phyloP scores from a whole-genome alignment of 2,329 filamentous ascomycete species.

The Penicillium sp. region DNA sequence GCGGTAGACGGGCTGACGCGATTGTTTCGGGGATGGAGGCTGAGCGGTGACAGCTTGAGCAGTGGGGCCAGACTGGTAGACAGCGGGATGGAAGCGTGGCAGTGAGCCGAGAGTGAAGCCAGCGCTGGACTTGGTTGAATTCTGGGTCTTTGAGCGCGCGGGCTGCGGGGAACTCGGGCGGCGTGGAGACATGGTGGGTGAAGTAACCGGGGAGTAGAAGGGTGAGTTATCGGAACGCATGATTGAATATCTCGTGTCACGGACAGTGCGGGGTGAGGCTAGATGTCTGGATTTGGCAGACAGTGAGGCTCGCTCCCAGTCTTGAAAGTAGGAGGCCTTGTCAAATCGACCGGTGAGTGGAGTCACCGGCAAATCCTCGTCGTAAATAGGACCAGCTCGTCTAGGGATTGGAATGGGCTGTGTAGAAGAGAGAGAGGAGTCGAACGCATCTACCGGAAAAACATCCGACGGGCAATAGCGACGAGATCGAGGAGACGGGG shows the following conservation, averaged over 20 bases:
- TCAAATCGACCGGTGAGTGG: slow-evolving; percentile 39
- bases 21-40: slow-evolving; percentile 33
- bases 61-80: slow-evolving; percentile 36
- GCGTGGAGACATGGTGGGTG: slow-evolving; percentile 33
- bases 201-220: slow-evolving; percentile 30
- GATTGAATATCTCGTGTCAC: slow-evolving; percentile 20
- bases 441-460: slow-evolving; percentile 22
- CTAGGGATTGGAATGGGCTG: slow-evolving; percentile 36
- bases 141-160: slow-evolving; percentile 29
- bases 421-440: slow-evolving; percentile 28
- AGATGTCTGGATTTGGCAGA: slow-evolving; percentile 19
- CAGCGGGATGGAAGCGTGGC: slow-evolving; percentile 46
- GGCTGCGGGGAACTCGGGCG: slow-evolving; percentile 37
- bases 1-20: slow-evolving; percentile 31
- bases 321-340: slow-evolving; percentile 32
- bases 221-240: slow-evolving; percentile 34
- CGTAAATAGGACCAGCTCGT: slow-evolving; percentile 22
- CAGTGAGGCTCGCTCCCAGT: slow-evolving; percentile 27
- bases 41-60: slow-evolving; percentile 24
- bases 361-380: slow-evolving; percentile 35
- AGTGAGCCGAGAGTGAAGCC: slow-evolving; percentile 40
- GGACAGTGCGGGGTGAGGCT: slow-evolving; percentile 8
- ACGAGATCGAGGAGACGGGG: slow-evolving; percentile 25
- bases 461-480: slow-evolving; percentile 23
- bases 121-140: slow-evolving; percentile 33